These are phyloP conservation scores for Acacia crassicarpa DNA, from an alignment of 306 rosid genomes.

Conservation along the genomic window DNA sequence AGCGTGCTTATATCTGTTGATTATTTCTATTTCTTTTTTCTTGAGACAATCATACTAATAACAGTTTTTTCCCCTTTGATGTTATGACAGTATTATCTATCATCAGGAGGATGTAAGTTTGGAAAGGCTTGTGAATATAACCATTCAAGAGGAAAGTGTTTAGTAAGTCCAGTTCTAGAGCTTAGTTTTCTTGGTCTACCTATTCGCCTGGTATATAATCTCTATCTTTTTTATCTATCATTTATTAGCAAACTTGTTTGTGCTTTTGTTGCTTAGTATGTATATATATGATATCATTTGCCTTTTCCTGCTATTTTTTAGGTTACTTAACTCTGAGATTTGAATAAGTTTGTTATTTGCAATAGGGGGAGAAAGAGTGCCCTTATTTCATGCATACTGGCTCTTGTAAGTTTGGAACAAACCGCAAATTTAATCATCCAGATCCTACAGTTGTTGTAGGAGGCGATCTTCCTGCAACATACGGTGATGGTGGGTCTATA, in stretches of 20 bases:
- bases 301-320: constrained; percentile 8
- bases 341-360: constrained; percentile 23
- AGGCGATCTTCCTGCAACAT: constrained; percentile 57
- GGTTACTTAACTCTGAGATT: constrained; percentile 22
- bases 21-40: constrained; percentile 10
- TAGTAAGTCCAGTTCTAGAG: constrained; percentile 45
- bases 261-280: background rate
- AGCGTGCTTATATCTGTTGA: constrained; percentile 13
- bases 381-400: constrained; percentile 92
- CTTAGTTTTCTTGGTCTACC: constrained; percentile 90
- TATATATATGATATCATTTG: background rate
- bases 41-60: constrained; percentile 22
- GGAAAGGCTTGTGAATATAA: constrained; percentile 83
- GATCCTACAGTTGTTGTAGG: constrained; percentile 78
- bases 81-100: constrained; percentile 71
- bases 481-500: constrained; percentile 55
- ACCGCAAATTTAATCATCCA: constrained; percentile 96
- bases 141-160: constrained; percentile 55
- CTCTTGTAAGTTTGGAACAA: constrained; percentile 87
- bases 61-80: constrained; percentile 23
- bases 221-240: constrained; percentile 11
- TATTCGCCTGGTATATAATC: constrained; percentile 73
- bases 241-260: constrained; percentile 20
- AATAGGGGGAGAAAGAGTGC: constrained; percentile 87
- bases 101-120: constrained; percentile 85